phyloP scores from a whole-genome alignment of 2,329 filamentous ascomycete genomes.

The Malbranchea cinnamomea region DNA sequence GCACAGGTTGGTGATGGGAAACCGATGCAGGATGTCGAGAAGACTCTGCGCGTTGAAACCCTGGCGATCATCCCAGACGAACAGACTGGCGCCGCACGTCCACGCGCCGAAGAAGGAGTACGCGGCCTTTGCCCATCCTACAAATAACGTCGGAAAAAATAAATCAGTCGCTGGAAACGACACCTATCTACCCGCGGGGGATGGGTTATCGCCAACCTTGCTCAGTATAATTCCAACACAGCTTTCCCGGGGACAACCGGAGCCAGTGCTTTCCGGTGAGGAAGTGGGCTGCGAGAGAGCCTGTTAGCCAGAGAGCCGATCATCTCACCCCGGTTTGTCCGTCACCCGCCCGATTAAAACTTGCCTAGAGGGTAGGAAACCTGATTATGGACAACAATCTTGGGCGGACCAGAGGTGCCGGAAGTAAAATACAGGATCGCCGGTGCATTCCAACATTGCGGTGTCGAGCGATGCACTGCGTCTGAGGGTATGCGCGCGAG shows the following conservation, averaged over 20 bases:
- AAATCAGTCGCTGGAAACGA: too few species aligned
- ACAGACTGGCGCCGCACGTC: conserved; percentile 27
- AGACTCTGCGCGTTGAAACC: conserved; percentile 19
- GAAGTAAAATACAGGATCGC: too few species aligned
- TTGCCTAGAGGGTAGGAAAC: conserved; percentile 25
- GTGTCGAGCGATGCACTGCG: too few species aligned
- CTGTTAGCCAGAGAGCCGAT: not conserved
- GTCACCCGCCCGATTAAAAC: not conserved
- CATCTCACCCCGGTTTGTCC: not conserved
- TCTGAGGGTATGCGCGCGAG: too few species aligned
- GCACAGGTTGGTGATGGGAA: conserved; percentile 28
- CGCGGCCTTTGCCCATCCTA: conserved; percentile 28
- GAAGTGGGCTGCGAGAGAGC: conserved; percentile 16
- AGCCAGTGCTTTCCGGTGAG: conserved; percentile 27
- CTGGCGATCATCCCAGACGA: conserved; percentile 24
- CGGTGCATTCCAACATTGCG: too few species aligned
- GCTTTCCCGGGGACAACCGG: conserved; percentile 20
- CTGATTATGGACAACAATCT: conserved; percentile 27
- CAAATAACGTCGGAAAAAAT: conserved; percentile 3
- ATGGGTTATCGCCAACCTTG: conserved; percentile 16
- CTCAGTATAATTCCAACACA: conserved; percentile 27
- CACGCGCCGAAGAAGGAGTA: conserved; percentile 27
- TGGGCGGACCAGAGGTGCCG: conserved; percentile 31
- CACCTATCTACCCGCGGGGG: not conserved
- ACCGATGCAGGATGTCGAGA: conserved; percentile 21